Base-by-base conservation (phyloP, 345 rosid species). In the Geranium brycei region DNA sequence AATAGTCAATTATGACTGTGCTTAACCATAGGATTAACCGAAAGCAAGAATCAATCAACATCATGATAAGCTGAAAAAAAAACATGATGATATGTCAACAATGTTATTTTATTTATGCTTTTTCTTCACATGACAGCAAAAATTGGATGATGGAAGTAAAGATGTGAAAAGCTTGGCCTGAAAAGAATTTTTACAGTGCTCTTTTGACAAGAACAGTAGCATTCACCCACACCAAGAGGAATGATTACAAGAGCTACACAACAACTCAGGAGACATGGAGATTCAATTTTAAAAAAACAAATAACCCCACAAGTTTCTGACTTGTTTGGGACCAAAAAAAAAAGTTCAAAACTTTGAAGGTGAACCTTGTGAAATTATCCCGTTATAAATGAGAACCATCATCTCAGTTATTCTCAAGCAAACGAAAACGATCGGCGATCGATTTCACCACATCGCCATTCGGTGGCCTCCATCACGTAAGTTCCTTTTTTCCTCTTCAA, bases 251-350 rank as follows among this genome's bases (percentile, higher is more conserved):
- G 71, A 47, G 53, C 53, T 56, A 64, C 58, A 62, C 73, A 78
- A 69, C 77, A 80, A 72, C 73, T 18, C 51, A 72, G 72, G 69
- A 75, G 74, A 76, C 72, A 79, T 68, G 82, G 75, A 75, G 81
- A 78, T 69, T 62, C 63, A 75, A 63, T 47, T 35, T 23, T 23
- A 23, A 23, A 23, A 62, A 73, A 74, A 75, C 62, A 76, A 69
- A 58, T 63, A 72, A 72, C 69, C 82, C 74, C 82, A 76, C 72
- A 51, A 60, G 63, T 67, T 66, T 67, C 62, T 77, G 68, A 73
- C 79, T 68, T 71, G 70, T 71, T 68, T 56, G 62, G 31, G 62
- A 19, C 70, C 69, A 67, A n/a, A n/a, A n/a, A n/a, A n/a, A n/a
- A n/a, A n/a, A n/a, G n/a, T n/a, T 23, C 28, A 2, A 23, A 23